Base-by-base conservation (phyloP, 805 yeast species). In the Lachancea fermentati region DNA sequence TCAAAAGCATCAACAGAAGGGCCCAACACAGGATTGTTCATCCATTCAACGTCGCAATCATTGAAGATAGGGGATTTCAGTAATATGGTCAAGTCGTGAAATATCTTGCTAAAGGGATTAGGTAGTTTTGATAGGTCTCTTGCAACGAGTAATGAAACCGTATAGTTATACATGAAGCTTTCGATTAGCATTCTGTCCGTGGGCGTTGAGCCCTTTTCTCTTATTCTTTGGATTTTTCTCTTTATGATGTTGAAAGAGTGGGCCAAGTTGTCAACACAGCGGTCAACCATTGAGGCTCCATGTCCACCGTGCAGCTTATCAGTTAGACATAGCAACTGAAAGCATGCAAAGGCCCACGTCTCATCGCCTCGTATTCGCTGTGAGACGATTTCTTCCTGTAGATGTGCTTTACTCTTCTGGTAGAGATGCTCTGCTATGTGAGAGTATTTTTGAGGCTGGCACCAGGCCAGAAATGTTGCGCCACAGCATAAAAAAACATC, bases 11-110 rank as follows among this genome's bases (percentile, higher is more conserved):
- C 59, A 5, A 56, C 45, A 1, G 69, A 59, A 8, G 69, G 64
- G 4, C 72, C 72, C 43, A 63, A 48, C 4, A 67, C 62, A 0
- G 72, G 72, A 38, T 67, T 62, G 41, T 67, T 67, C 62, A 66
- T 60, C 69, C 70, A 67, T 19, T 55, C 55, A n/a, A 57, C 59
- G 12, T 50, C 51, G 38, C 53, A 49, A 30, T 51, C 53, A 30
- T 47, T 47, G 40, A 48, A 57, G 7, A 54, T 43, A 2, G 62
- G 59, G 5, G 49, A 47, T 31, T 49, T 45, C 32, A 49, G 30
- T 36, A 49, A 39, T 8, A 37, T 35, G 17, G 44, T 45, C 29
- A 49, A 30, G 17, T 45, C 43, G 5, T 44, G 38, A 6, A 49
- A 45, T 15, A 39, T 36, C 11, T 44, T 41, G 34, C 47, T 42